Percentiles rank a stretch among this genome's conserved stretches.
These are phyloP conservation scores for Penicillium soppii DNA, from an alignment of 495 filamentous ascomycete genomes.

Conservation along the genomic window DNA sequence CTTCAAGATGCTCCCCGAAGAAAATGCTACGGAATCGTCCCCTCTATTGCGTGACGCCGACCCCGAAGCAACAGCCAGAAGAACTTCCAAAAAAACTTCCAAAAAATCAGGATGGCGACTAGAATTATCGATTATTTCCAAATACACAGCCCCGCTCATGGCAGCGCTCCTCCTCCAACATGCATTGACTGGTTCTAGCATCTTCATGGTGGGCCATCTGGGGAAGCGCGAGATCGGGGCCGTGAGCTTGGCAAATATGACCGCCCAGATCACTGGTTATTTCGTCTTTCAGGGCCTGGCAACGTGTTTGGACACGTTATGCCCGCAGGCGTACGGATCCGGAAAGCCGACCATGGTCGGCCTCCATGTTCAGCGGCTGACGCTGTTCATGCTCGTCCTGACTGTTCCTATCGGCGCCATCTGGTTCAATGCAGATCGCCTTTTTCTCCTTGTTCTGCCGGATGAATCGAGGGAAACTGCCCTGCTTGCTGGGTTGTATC, in stretches of 20 bases:
- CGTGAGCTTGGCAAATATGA: slow-evolving; percentile 69
- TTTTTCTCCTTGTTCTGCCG: slow-evolving; percentile 60
- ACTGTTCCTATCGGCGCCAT: slow-evolving; percentile 61
- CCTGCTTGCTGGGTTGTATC: slow-evolving; percentile 63
- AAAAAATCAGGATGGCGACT: slow-evolving; percentile 13
- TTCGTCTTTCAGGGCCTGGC: slow-evolving; percentile 69
- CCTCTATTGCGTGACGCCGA: slow-evolving; percentile 5
- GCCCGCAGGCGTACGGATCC: slow-evolving; percentile 72
- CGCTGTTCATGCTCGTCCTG: slow-evolving; percentile 60
- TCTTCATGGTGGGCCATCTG: slow-evolving; percentile 66
- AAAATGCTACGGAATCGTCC: neutral
- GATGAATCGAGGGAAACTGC: slow-evolving; percentile 53
- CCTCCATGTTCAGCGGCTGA: slow-evolving; percentile 69
- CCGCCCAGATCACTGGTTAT: slow-evolving; percentile 71
- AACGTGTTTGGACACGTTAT: slow-evolving; percentile 70
- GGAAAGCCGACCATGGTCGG: slow-evolving; percentile 68
- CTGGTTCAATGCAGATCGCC: slow-evolving; percentile 56
- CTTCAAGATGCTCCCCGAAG: neutral
- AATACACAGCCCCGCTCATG: slow-evolving; percentile 59
- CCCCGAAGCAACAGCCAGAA: neutral
- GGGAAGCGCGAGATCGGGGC: slow-evolving; percentile 63
- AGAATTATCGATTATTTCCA: slow-evolving; percentile 26
- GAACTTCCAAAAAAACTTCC: neutral
- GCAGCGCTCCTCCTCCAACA: slow-evolving; percentile 74
- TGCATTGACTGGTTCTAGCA: slow-evolving; percentile 64